Percentiles rank a stretch among this genome's conserved stretches.
These are phyloP conservation scores for Guillardia theta DNA, from an alignment of 78 protist species.

Conservation along the genomic window DNA sequence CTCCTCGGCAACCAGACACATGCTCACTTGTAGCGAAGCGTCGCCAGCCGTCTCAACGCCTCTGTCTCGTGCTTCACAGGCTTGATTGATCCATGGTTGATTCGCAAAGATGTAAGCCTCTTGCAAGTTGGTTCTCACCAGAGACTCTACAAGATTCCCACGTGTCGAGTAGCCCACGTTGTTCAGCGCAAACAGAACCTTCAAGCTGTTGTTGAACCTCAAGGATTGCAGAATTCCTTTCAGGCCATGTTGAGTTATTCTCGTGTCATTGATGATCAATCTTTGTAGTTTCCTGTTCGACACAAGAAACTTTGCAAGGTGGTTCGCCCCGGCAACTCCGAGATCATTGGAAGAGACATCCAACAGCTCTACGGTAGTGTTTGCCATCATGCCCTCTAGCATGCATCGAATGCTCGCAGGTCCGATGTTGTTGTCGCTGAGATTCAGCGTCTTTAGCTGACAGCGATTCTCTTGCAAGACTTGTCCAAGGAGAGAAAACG, in stretches of 20 bases:
- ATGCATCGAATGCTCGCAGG: not conserved
- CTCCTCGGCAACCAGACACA: too few species aligned
- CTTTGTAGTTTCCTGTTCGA: not conserved
- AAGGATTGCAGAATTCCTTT: not conserved
- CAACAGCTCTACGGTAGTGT: not conserved
- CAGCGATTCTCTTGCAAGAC: not conserved
- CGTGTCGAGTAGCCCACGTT: not conserved
- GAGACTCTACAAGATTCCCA: too few species aligned
- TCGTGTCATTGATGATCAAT: not conserved
- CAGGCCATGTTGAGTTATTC: not conserved
- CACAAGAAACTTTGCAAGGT: not conserved
- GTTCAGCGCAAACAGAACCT: not conserved
- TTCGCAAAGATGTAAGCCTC: too few species aligned
- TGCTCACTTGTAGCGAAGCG: too few species aligned
- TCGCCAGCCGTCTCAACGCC: too few species aligned
- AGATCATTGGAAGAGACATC: not conserved
- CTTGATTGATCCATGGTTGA: not conserved
- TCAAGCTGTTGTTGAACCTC: not conserved
- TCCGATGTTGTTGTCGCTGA: not conserved
- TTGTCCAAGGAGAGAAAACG: not conserved
- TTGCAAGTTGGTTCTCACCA: too few species aligned
- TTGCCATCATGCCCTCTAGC: not conserved
- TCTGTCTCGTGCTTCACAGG: too few species aligned
- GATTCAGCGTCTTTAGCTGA: not conserved
- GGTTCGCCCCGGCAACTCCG: not conserved